phyloP scores from a whole-genome alignment of 441 rosid genomes.

The Francoa sonchifolia region DNA sequence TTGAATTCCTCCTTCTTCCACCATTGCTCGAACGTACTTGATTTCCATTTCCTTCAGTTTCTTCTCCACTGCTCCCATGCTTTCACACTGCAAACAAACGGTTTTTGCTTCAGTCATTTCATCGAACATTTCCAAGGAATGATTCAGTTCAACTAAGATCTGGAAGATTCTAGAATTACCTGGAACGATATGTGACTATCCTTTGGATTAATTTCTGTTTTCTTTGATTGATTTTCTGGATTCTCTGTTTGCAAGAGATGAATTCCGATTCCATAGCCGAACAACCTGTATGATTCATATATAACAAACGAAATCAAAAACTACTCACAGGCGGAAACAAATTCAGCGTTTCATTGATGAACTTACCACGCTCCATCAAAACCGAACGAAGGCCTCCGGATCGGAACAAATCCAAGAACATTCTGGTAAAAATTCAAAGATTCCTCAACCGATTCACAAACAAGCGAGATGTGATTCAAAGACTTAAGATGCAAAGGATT shows the following conservation, averaged over 20 bases:
- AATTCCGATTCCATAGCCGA: conserved; percentile 70
- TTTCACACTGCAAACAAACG: conserved; percentile 44
- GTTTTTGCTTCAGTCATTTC: too few relatives aligned
- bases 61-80: conserved; percentile 81
- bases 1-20: conserved; percentile 75
- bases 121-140: too few relatives aligned
- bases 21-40: conserved; percentile 36
- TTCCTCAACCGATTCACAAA: conserved; percentile 52
- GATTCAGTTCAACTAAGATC: too few relatives aligned
- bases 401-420: conserved; percentile 62
- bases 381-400: conserved; percentile 72
- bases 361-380: conserved; percentile 82
- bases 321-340: not conserved
- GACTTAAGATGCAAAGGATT: conserved; percentile 76
- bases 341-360: not conserved
- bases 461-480: conserved; percentile 65
- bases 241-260: conserved; percentile 65
- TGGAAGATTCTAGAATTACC: conserved; percentile 22
- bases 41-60: conserved; percentile 59
- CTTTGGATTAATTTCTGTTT: conserved; percentile 63
- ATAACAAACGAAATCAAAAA: not conserved
- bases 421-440: conserved; percentile 58
- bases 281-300: conserved; percentile 33
- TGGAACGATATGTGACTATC: conserved; percentile 92
- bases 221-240: conserved; percentile 45